Percentiles rank a stretch among this genome's conserved stretches.
These are phyloP conservation scores for Harringtonia lauricola DNA, from an alignment of 2,329 filamentous ascomycete genomes.

Conservation along the genomic window DNA sequence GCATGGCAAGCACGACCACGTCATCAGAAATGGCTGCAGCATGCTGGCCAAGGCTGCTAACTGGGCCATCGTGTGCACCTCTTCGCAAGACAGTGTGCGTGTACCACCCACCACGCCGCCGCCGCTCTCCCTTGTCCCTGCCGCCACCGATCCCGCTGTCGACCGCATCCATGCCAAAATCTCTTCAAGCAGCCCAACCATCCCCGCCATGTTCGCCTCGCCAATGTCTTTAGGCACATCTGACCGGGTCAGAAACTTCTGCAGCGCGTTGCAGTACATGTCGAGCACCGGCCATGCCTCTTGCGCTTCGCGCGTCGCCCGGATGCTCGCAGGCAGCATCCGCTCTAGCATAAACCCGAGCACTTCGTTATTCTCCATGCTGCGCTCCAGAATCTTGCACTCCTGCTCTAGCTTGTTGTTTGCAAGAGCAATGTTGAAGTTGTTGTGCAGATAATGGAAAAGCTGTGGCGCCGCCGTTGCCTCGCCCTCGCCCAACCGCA, in stretches of 20 bases:
- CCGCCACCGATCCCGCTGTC: slow-evolving; percentile 1
- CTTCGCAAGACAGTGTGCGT: slow-evolving; percentile 6
- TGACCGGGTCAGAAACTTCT: slow-evolving; percentile 21
- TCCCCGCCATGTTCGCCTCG: slow-evolving; percentile 20
- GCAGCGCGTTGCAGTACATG: slow-evolving; percentile 35
- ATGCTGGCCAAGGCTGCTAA: slow-evolving; percentile 10
- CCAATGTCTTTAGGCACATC: slow-evolving; percentile 26
- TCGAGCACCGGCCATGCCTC: slow-evolving; percentile 37
- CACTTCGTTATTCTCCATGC: slow-evolving; percentile 35
- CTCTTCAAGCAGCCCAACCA: slow-evolving; percentile 21
- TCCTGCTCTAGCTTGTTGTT: slow-evolving; percentile 37
- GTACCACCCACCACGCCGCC: background rate
- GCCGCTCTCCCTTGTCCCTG: background rate
- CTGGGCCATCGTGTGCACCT: slow-evolving; percentile 16
- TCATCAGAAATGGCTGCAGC: slow-evolving; percentile 12
- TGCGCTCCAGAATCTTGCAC: slow-evolving; percentile 30
- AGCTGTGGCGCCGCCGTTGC: slow-evolving; percentile 33
- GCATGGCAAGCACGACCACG: slow-evolving; percentile 5
- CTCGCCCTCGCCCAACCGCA: slow-evolving; percentile 42
- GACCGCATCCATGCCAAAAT: slow-evolving; percentile 14
- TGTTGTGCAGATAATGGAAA: slow-evolving; percentile 47
- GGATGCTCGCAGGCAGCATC: slow-evolving; percentile 44
- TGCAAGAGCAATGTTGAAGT: slow-evolving; percentile 42
- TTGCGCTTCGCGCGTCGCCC: slow-evolving; percentile 21
- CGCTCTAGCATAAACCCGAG: slow-evolving; percentile 35